Base-by-base conservation (phyloP, 257 asterid genomes). In the Anisodus acutangulus region DNA sequence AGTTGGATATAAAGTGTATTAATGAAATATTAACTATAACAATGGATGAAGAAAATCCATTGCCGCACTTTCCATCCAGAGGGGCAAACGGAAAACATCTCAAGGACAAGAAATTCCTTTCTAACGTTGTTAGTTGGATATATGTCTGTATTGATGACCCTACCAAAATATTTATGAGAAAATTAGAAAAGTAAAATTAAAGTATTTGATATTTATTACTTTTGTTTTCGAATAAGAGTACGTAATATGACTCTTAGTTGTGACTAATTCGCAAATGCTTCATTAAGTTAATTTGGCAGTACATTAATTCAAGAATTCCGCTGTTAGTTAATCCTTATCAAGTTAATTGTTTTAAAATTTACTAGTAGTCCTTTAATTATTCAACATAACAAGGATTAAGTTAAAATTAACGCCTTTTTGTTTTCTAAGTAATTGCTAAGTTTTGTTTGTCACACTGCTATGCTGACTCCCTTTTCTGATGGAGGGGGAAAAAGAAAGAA, bases 71-170 rank as follows among this genome's bases (percentile, higher is more conserved):
- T 74, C 43, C 60, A 4, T 22, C 12, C 2, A 22, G 4, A 74
- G 59, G 59, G 57, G 22, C 47, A 55, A 69, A 68, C 37, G 35
- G 2, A 31, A 31, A 31, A 1, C 35, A 31, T 31, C 2, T 31
- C 35, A 31, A 31, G 35, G 35, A 31, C 35, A 31, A 31, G 35
- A 31, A 54, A 53, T 37, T 83, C 22, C 81, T 76, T 51, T 76
- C 47, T 76, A 76, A 15, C 26, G 64, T 76, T 26, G 81, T 76
- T 51, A 3, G 81, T 51, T 53, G 64, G 81, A 76, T 53, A 26
- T 76, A 76, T 26, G 15, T 22, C 4, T 26, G 47, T 26, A 26
- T 26, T 51, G 51, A 26, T 76, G 60, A 51, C 63, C 81, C 81
- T 51, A 76, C 64, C 0, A 76, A 39, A 26, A 76, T 6, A 76